phyloP scores from a whole-genome alignment of 2,329 filamentous ascomycete genomes.

The Monilinia vaccinii-corymbosi region DNA sequence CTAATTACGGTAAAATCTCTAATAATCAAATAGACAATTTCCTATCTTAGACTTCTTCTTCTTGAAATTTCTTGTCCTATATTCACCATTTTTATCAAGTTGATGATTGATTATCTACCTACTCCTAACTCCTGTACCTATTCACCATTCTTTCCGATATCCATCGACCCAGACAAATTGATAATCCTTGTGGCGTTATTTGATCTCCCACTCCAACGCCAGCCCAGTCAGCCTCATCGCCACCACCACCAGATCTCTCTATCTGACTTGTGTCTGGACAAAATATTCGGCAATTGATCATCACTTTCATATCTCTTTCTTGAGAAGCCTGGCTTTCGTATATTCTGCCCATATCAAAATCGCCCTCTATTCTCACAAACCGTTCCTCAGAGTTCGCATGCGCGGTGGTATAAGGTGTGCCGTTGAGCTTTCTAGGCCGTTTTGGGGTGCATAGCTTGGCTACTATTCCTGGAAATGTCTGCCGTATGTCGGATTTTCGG shows the following conservation, averaged over 20 bases:
- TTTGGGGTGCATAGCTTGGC: slow-evolving; percentile 12
- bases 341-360: not conserved
- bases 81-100: not conserved
- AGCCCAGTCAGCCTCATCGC: not conserved
- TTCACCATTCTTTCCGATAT: not conserved
- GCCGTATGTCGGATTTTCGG: slow-evolving; percentile 21
- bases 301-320: not conserved
- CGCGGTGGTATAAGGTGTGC: slow-evolving; percentile 4
- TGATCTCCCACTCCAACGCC: not conserved
- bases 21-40: not conserved
- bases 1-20: not conserved
- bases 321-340: not conserved
- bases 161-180: not conserved
- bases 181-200: not conserved
- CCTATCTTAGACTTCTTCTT: not conserved
- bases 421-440: slow-evolving; percentile 15
- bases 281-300: not conserved
- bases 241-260: not conserved
- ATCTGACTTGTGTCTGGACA: not conserved
- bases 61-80: not conserved
- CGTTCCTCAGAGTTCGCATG: slow-evolving; percentile 1
- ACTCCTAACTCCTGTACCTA: too few species aligned
- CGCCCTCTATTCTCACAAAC: not conserved
- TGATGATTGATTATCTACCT: not conserved
- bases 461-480: slow-evolving; percentile 23